Conservation (phyloP, 169 alveolate species). For the Cryptosporidium xiaoi region DNA sequence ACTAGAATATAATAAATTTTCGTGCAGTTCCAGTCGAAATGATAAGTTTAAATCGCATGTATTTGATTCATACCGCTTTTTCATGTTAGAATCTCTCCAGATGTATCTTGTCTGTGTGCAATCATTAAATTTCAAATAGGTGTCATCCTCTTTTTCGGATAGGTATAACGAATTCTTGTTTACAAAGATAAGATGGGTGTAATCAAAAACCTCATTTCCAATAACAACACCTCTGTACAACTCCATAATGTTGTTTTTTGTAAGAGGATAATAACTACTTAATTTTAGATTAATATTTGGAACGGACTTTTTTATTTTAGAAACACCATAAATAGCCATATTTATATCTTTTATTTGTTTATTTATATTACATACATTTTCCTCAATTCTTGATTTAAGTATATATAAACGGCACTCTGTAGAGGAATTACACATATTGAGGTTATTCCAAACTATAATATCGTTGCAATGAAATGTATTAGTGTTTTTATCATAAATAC, state of each 20-base stretch:
- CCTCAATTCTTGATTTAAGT: slow-evolving; percentile 40
- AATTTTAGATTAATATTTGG: not conserved
- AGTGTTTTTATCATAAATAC: slow-evolving; percentile 25
- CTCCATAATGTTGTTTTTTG: slow-evolving; percentile 5
- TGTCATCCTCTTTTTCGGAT: not conserved
- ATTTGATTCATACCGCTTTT: not conserved
- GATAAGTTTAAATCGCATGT: not conserved
- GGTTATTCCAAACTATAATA: slow-evolving; percentile 60
- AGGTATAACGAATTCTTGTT: slow-evolving; percentile 11
- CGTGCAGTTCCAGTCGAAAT: slow-evolving; percentile 14
- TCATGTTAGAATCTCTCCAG: slow-evolving; percentile 8
- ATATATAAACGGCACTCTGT: slow-evolving; percentile 63
- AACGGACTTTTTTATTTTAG: not conserved
- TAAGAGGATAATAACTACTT: slow-evolving; percentile 5
- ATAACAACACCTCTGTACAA: not conserved
- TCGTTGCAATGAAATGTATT: slow-evolving; percentile 48
- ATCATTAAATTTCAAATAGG: not conserved
- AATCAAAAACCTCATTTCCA: not conserved
- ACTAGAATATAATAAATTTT: slow-evolving; percentile 32
- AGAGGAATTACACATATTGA: slow-evolving; percentile 44
- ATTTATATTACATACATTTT: not conserved
- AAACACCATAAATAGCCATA: not conserved
- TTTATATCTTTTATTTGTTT: not conserved
- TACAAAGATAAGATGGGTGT: slow-evolving; percentile 18
- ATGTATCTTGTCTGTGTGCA: not conserved